Percentiles rank a stretch among this genome's conserved stretches.
These are phyloP conservation scores for Blastobotrys americana DNA, from an alignment of 805 yeast genomes.

Conservation along the genomic window DNA sequence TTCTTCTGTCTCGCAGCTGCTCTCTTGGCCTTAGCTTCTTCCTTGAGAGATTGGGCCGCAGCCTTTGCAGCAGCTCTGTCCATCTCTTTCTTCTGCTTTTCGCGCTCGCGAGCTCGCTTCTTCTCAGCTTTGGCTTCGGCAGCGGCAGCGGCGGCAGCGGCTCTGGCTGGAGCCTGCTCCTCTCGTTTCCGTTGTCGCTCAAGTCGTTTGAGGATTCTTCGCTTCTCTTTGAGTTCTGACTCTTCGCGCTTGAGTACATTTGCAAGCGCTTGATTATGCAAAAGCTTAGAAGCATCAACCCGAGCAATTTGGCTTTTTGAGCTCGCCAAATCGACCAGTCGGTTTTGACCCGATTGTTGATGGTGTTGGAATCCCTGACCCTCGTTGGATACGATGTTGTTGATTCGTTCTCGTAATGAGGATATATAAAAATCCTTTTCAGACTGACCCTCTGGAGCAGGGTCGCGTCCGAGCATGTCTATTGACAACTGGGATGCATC, in stretches of 20 bases:
- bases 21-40: constrained; percentile 5
- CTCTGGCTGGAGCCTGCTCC: constrained; percentile 45
- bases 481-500: background rate
- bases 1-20: constrained; percentile 5
- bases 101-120: background rate
- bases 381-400: constrained; percentile 7
- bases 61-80: constrained; percentile 5
- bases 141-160: constrained; percentile 17
- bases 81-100: background rate
- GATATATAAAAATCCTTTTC: constrained; percentile 15
- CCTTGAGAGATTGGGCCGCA: constrained; percentile 5
- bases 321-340: constrained; percentile 3
- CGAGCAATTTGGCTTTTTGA: constrained; percentile 8
- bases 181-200: constrained; percentile 10
- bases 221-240: constrained; percentile 11
- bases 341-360: background rate
- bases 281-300: constrained; percentile 11
- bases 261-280: constrained; percentile 12
- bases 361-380: constrained; percentile 1
- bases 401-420: constrained; percentile 7
- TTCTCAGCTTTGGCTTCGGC: constrained; percentile 1
- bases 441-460: background rate
- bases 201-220: constrained; percentile 9
- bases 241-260: constrained; percentile 11
- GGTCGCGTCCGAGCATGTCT: background rate